Conservation (phyloP, 148 eudicot genomes). For the Heliamphora exappendiculata region DNA sequence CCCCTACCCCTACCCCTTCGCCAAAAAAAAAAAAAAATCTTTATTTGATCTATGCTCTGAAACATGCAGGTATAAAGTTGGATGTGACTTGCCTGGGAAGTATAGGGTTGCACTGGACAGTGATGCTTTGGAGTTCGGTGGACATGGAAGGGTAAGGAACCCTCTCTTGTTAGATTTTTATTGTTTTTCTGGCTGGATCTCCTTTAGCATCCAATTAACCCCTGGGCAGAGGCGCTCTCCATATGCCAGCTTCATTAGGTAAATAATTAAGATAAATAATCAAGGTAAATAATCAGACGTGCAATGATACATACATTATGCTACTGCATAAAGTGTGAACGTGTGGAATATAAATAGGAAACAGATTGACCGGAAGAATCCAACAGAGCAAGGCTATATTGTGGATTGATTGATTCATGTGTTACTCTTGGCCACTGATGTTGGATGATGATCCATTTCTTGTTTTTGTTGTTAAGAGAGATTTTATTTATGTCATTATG, state of each 20-base stretch:
- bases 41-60: conserved; percentile 2
- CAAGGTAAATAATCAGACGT: not conserved
- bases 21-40: no score
- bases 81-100: conserved; percentile 96
- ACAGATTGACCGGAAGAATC: not conserved
- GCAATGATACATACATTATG: not conserved
- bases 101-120: conserved; percentile 94
- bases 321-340: not conserved
- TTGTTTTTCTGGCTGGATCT: not conserved
- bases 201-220: not conserved
- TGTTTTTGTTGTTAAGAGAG: no score
- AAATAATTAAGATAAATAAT: no score
- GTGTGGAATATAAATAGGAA: not conserved
- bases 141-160: conserved; percentile 84
- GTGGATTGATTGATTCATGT: not conserved
- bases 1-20: no score
- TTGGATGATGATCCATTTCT: not conserved
- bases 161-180: not conserved
- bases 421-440: not conserved
- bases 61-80: conserved; percentile 73
- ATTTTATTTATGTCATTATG: no score
- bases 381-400: not conserved
- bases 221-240: not conserved
- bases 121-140: conserved; percentile 92
- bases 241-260: not conserved